Base-by-base conservation (phyloP, 495 filamentous ascomycete genomes). In the Sordaria brevicollis region DNA sequence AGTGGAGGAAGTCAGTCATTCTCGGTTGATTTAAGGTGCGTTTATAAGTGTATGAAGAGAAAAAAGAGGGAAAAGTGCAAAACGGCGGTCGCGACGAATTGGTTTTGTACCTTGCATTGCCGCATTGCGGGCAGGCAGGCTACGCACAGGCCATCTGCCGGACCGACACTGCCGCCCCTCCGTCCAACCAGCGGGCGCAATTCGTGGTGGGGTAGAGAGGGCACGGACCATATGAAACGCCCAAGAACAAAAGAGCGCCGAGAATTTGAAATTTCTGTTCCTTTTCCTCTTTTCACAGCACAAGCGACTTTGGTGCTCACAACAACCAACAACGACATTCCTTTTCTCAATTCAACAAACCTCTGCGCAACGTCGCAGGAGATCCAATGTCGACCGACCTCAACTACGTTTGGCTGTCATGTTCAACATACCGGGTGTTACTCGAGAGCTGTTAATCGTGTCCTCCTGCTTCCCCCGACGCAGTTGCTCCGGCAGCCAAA, bases 1-100 rank as follows among this genome's bases (percentile, higher is more conserved):
- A 83, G 79, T 81, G 69, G 74, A 77, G 38, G 68, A n/a, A 34
- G 25, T 70, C 75, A 81, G 74, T 80, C 70, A 72, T 76, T 72
- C 79, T 79, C 80, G 83, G 81, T 85, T 85, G 83, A 84, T 84
- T 85, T 78, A 81, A 80, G 77, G 81, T 85, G 83, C 79, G 68
- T 71, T 74, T 75, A 74, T 76, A 80, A 81, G 83, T 84, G 76
- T 80, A 73, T 74, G 69, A 75, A 77, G 74, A 72, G 76, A 72
- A 78, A 73, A 68, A 76, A 73, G 57, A 68, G 69, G 67, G 67
- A 71, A 70, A 74, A 69, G 69, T 65, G 62, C 11, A 34, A 43
- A 35, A 69, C 1, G 15, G 25, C 25, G 13, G 49, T 33, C 17
- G 25, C 49, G 49, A 62, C 49, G 4, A 31, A 0, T 54, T 49